These are phyloP conservation scores for Kalmanozyma brasiliensis DNA, from an alignment of 1,284 basidiomycete species.

Conservation along the genomic window DNA sequence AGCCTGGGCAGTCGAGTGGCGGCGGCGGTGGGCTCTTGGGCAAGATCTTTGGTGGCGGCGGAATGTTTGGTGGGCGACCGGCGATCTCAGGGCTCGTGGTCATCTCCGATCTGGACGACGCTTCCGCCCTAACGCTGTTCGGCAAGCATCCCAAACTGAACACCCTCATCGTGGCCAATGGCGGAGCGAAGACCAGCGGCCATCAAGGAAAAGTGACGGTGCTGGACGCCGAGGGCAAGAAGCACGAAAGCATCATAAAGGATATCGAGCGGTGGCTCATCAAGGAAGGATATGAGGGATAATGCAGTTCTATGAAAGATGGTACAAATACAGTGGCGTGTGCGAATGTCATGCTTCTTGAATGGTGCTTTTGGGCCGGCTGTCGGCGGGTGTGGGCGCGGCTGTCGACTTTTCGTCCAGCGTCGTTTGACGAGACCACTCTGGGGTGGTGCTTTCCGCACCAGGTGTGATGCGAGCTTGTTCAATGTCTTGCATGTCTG, in stretches of 20 bases:
- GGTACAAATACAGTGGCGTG: conserved; percentile 14
- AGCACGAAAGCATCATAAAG: conserved; percentile 32
- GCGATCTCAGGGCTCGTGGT: conserved; percentile 40
- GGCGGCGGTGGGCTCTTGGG: conserved; percentile 18
- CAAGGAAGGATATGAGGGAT: conserved; percentile 39
- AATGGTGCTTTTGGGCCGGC: neutral
- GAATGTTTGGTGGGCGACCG: conserved; percentile 26
- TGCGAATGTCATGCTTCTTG: neutral
- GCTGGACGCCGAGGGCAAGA: conserved; percentile 11
- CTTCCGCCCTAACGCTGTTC: conserved; percentile 16
- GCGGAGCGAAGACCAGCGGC: conserved; percentile 1
- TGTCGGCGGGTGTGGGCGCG: neutral
- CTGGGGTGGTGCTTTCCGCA: conserved; percentile 7
- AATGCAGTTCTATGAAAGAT: neutral
- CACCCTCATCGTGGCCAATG: conserved; percentile 35
- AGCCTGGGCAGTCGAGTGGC: neutral
- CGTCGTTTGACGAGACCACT: conserved; percentile 32
- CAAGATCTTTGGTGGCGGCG: conserved; percentile 35
- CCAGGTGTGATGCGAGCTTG: neutral
- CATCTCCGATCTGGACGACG: conserved; percentile 29
- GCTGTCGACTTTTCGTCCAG: conserved; percentile 18
- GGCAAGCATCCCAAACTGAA: conserved; percentile 41
- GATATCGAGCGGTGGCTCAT: conserved; percentile 48
- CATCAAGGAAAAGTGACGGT: conserved; percentile 28
- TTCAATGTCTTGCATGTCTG: conserved; percentile 5